Evolutionary conservation across 345 rosid species (phyloP), one percentile per base, ranked within the genome.

Genomic region (Excoecaria cochinchinensis): DNA sequence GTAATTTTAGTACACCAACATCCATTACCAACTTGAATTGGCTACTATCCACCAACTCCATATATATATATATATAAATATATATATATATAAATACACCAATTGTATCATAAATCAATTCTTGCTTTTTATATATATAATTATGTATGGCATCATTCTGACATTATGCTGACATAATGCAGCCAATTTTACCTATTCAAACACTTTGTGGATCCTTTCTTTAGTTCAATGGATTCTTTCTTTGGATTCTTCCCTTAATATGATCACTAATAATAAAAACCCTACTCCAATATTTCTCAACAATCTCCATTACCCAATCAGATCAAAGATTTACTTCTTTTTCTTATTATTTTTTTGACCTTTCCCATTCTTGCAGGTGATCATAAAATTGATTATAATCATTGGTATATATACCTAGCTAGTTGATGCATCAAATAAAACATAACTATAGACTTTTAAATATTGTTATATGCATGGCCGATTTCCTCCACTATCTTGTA

Each of bases 161-260:
- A 53, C 62, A n/a, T 21, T 57, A 6, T 31, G 62, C 24, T 64
- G 68, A 39, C 68, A 64, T 39, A 64, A 0, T 39, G 4, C 22
- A 64, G 68, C 39, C 68, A 64, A 22, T 57, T 31, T 13, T 57
- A 1, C 36, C 36, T 21, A 10, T 57, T 15, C 15, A 9, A n/a
- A 8, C 62, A 57, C 11, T 57, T 57, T 57, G 67, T 63, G 48
- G 67, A 63, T 63, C 48, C 67, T 57, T 57, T 57, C n/a, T n/a
- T 57, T 11, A 17, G 62, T 57, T 57, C 62, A 12, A 57, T 57
- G 62, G 15, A 57, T 57, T 56, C 60, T 56, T 56, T 56, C 60
- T 56, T 56, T 19, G 60, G 22, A 56, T 21, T 7, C 31, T 57
- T 21, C 62, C 12, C 25, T 9, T 57, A 57, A n/a, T 8, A 5